Evolutionary conservation across 306 rosid species (phyloP).

Genomic region (Sesbania bispinosa): DNA sequence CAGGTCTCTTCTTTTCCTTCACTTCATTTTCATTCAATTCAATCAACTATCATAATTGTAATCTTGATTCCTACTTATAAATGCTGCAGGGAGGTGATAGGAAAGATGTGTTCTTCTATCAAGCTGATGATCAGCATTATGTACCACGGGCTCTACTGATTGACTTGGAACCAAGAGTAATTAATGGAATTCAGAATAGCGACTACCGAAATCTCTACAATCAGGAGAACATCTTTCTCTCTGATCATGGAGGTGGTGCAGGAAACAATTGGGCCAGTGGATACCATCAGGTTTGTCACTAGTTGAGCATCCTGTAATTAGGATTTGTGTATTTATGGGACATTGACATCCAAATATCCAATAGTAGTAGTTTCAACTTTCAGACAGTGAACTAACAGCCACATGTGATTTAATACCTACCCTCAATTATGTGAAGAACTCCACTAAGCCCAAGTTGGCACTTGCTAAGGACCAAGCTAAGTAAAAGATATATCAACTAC

Average conservation of each 20-base stretch:
- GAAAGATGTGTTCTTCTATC: constrained; percentile 94
- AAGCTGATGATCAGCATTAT: no score
- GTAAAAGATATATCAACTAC: constrained; percentile 88
- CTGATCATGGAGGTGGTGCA: constrained; percentile 98
- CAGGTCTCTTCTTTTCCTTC: constrained; percentile 37
- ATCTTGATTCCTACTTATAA: no score
- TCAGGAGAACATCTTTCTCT: constrained; percentile 85
- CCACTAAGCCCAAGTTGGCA: no score
- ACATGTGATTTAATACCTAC: no score
- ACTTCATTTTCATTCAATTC: neutral
- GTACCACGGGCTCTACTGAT: constrained; percentile 88
- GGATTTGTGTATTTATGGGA: neutral
- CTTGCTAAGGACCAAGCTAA: constrained; percentile 68
- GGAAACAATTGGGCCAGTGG: no score
- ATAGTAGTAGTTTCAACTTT: no score
- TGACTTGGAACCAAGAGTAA: constrained; percentile 95
- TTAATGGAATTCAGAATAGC: constrained; percentile 90
- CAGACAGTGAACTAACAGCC: no score
- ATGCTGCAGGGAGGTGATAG: constrained; percentile 88
- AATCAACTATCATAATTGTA: no score
- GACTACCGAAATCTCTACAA: constrained; percentile 93
- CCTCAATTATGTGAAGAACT: no score
- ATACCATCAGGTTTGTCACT: no score
- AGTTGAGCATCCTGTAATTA: constrained; percentile 37
- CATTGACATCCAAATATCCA: no score